Percentiles rank a stretch among this genome's conserved stretches.
Conservation (phyloP, 2,329 filamentous ascomycete genomes). For the Colletotrichum brevisporum region DNA sequence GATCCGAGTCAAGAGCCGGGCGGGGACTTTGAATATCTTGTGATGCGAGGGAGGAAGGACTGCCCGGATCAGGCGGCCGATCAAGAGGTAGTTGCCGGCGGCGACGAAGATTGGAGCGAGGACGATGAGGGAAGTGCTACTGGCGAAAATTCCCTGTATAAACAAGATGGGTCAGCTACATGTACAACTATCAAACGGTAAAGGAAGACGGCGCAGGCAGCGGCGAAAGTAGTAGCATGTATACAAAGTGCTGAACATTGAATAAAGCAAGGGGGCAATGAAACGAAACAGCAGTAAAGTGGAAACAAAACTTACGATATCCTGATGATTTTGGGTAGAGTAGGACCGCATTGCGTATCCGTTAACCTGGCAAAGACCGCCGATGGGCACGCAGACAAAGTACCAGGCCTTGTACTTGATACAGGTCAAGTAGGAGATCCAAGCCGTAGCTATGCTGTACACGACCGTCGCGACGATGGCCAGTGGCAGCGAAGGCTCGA, state of each 20-base stretch:
- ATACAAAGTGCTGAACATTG: not conserved
- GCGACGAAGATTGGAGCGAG: slow-evolving; percentile 64
- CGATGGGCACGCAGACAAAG: slow-evolving; percentile 59
- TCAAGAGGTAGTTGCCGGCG: slow-evolving; percentile 65
- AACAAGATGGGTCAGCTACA: too few species aligned
- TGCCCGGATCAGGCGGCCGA: slow-evolving; percentile 60
- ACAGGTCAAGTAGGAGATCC: slow-evolving; percentile 57
- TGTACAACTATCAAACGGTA: too few species aligned
- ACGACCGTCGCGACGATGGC: slow-evolving; percentile 58
- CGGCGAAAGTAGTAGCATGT: too few species aligned
- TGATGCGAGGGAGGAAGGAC: slow-evolving; percentile 52
- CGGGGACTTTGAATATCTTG: slow-evolving; percentile 53
- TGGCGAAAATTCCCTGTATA: slow-evolving; percentile 53
- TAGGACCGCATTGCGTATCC: slow-evolving; percentile 57
- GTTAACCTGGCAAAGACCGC: slow-evolving; percentile 55
- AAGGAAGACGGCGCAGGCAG: too few species aligned
- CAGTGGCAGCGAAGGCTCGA: slow-evolving; percentile 58
- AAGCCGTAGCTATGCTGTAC: slow-evolving; percentile 55
- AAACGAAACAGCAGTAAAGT: too few species aligned
- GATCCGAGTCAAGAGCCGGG: slow-evolving; percentile 57
- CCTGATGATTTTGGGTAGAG: slow-evolving; percentile 51
- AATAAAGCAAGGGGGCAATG: too few species aligned
- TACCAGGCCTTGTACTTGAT: slow-evolving; percentile 58
- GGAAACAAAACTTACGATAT: slow-evolving; percentile 46
- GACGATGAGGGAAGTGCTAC: slow-evolving; percentile 58